Conservation (phyloP, 768 basidiomycete species). For the Boletus fagicola region DNA sequence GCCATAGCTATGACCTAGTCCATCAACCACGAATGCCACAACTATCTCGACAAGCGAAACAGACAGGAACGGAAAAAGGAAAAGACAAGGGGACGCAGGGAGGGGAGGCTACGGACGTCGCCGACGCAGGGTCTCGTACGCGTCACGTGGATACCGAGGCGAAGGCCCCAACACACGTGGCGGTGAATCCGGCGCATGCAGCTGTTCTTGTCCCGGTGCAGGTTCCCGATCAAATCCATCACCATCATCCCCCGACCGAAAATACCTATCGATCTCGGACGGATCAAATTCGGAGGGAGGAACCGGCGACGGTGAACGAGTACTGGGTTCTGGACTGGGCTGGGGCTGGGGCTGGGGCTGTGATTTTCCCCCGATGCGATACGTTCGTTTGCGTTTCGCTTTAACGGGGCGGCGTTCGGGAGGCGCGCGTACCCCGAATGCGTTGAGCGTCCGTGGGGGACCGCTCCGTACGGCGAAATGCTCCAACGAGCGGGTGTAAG, state of each 20-base stretch:
- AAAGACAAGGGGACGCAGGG: background rate
- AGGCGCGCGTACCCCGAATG: slow-evolving; percentile 33
- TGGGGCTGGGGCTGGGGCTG: background rate
- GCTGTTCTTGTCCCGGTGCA: background rate
- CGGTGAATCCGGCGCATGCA: background rate
- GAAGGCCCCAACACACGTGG: background rate
- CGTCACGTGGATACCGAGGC: slow-evolving; percentile 3
- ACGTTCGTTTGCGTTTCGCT: slow-evolving; percentile 74
- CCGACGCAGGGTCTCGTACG: slow-evolving; percentile 10
- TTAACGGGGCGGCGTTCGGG: slow-evolving; percentile 58
- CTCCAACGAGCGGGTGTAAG: slow-evolving; percentile 85
- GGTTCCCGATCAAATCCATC: background rate
- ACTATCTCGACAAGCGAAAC: background rate
- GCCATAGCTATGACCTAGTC: slow-evolving; percentile 26
- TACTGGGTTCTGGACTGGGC: slow-evolving; percentile 1
- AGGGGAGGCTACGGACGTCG: slow-evolving; percentile 3
- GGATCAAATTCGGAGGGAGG: slow-evolving; percentile 60
- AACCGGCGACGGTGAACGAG: slow-evolving; percentile 30
- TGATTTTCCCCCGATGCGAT: slow-evolving; percentile 48
- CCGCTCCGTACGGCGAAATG: slow-evolving; percentile 93
- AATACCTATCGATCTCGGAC: slow-evolving; percentile 75
- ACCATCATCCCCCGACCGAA: slow-evolving; percentile 41
- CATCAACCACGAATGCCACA: slow-evolving; percentile 10
- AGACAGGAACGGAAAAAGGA: no score
- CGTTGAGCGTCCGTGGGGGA: slow-evolving; percentile 53